Base-by-base conservation (phyloP, 83 land plant species). In the Picea engelmannii region DNA sequence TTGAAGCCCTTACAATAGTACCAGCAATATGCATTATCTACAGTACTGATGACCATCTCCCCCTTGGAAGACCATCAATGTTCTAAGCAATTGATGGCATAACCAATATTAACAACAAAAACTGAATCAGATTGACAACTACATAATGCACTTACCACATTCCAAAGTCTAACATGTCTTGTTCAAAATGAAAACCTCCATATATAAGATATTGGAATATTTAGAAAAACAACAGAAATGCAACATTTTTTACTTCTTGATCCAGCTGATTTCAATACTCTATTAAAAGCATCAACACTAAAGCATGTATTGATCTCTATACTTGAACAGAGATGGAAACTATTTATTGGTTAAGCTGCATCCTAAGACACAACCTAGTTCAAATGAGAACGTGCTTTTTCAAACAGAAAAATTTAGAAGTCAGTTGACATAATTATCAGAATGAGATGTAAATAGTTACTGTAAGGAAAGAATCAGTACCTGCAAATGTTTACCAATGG, bases 401-500 rank as follows among this genome's bases (percentile, higher is more conserved):
- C 23, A 74, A 74, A 74, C 17, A 21, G 4, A 74, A 74, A 49
- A 21, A 20, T 12, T 74, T 74, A 10, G 12, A 21, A n/a, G 58
- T 44, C 77, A 42, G 60, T 15, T 58, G 17, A 58, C 4, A 58
- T 58, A 58, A 58, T 58, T 42, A 11, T 7, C 20, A 74, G 59
- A 74, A 74, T n/a, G 16, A 74, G 12, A 44, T 74, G 44, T 21
- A 42, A 47, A 49, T 4, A 74, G 77, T 47, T 74, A 2, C 21
- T 20, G 17, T 49, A 21, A 6, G 59, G 59, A 74, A 67, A 12
- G 27, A 66, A 70, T 18, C 4, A 2, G 66, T 60, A 96, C 99
- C 99, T 97, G 99, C 82, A 97, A 84, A 62, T 87, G 88, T 81
- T 97, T 97, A 1, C 98, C 98, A 85, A 95, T 97, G 44, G 99